phyloP scores from a whole-genome alignment of 2,329 filamentous ascomycete genomes.

The Nannizziopsis barbatae region DNA sequence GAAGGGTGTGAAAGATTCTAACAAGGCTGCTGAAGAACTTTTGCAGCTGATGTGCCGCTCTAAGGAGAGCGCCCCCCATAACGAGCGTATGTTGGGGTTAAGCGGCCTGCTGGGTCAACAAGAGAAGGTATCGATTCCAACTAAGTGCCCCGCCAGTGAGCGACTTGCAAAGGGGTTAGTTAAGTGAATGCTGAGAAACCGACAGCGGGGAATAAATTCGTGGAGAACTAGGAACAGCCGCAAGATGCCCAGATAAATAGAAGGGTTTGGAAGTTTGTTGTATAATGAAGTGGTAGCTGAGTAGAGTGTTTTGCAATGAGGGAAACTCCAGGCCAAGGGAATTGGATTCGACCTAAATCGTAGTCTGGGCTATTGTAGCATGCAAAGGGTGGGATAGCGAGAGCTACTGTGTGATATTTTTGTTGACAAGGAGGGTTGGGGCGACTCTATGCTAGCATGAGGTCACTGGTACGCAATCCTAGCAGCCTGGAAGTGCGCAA shows the following conservation, averaged over 20 bases:
- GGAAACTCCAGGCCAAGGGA: not conserved
- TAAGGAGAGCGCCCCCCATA: conserved; percentile 24
- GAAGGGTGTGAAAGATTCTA: conserved; percentile 30
- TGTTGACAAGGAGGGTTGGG: not conserved
- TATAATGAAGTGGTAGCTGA: not conserved
- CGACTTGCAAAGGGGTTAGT: not conserved
- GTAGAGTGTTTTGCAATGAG: not conserved
- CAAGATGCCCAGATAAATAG: not conserved
- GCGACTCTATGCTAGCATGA: not conserved
- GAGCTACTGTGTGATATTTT: conserved; percentile 8
- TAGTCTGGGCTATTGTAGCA: conserved; percentile 5
- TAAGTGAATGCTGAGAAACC: not conserved
- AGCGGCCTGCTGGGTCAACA: not conserved
- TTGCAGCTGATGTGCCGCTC: conserved; percentile 32
- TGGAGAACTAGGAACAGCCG: not conserved
- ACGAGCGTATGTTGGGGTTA: not conserved
- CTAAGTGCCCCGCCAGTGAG: not conserved
- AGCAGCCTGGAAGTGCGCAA: not conserved
- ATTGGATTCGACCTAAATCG: not conserved
- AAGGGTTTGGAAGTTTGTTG: not conserved
- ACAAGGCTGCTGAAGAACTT: conserved; percentile 33
- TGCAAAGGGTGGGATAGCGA: conserved; percentile 5
- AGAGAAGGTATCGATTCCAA: not conserved
- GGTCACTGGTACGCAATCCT: conserved; percentile 1
- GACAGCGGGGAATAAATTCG: not conserved